Conservation (phyloP, 1,284 basidiomycete species). For the Sanghuangporus weigelae region DNA sequence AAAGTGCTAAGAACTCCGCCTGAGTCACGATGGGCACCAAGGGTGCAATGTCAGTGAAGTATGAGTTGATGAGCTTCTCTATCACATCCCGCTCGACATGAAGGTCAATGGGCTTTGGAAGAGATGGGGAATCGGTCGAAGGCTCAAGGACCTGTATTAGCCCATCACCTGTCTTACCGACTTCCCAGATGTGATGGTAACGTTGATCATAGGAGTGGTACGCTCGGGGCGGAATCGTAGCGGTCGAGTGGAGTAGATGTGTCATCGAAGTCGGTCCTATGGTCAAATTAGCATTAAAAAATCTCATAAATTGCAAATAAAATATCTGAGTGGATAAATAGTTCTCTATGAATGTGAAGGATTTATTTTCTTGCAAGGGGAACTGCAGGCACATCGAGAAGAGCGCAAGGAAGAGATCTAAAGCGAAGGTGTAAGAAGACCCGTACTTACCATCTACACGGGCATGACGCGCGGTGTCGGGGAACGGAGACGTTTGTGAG, state of each 20-base stretch:
- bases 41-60: constrained; percentile 84
- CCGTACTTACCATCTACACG: constrained; percentile 19
- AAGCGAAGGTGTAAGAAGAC: background rate
- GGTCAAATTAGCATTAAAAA: constrained; percentile 35
- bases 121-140: constrained; percentile 45
- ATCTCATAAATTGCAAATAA: constrained; percentile 22
- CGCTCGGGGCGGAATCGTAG: constrained; percentile 73
- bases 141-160: constrained; percentile 82
- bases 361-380: background rate
- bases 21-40: constrained; percentile 84
- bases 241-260: constrained; percentile 86
- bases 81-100: constrained; percentile 75
- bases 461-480: constrained; percentile 19
- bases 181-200: constrained; percentile 80
- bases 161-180: constrained; percentile 79
- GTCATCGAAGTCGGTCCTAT: constrained; percentile 81
- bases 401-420: background rate
- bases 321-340: background rate
- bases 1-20: constrained; percentile 73
- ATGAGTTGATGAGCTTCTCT: constrained; percentile 83
- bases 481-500: constrained; percentile 25
- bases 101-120: constrained; percentile 59
- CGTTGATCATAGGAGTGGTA: constrained; percentile 86
- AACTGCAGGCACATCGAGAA: background rate
- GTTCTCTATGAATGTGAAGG: background rate